A percentile compares a stretch with the other conserved stretches of the same genome.
phyloP scores from a whole-genome alignment of 1,139 yeast genomes.

The Arxiozyma heterogenica region DNA sequence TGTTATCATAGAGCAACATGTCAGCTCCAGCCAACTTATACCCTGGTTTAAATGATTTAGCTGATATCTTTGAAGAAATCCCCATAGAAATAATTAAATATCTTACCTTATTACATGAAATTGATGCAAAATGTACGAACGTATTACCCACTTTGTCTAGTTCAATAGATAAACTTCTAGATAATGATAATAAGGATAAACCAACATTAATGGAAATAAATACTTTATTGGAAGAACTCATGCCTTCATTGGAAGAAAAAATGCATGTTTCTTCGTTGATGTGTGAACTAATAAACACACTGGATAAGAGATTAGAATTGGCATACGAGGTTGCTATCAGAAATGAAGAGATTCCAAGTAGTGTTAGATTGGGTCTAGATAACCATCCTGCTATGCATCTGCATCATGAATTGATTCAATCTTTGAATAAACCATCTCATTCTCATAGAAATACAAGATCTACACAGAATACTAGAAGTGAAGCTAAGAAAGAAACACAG shows the following conservation, averaged over 20 bases:
- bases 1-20: slow-evolving; percentile 10
- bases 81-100: slow-evolving; percentile 79
- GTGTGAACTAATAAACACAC: slow-evolving; percentile 63
- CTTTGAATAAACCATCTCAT: slow-evolving; percentile 6
- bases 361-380: slow-evolving; percentile 53
- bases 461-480: slow-evolving; percentile 65
- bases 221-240: slow-evolving; percentile 52
- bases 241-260: slow-evolving; percentile 92
- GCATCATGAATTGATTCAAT: slow-evolving; percentile 30
- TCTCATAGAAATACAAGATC: slow-evolving; percentile 35
- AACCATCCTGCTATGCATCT: slow-evolving; percentile 74
- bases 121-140: slow-evolving; percentile 85
- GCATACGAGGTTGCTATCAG: slow-evolving; percentile 67
- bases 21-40: slow-evolving; percentile 32
- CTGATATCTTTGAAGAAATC: slow-evolving; percentile 85
- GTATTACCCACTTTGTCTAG: slow-evolving; percentile 59
- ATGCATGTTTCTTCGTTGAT: slow-evolving; percentile 96
- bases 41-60: slow-evolving; percentile 86
- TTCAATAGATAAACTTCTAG: slow-evolving; percentile 44
- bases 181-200: slow-evolving; percentile 12
- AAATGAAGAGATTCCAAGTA: slow-evolving; percentile 62
- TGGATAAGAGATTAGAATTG: slow-evolving; percentile 64
- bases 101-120: slow-evolving; percentile 80
- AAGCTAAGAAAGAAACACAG: slow-evolving; percentile 81
- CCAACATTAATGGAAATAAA: slow-evolving; percentile 36